These are phyloP conservation scores for Mycena galopus DNA, from an alignment of 768 basidiomycete species.

Conservation along the genomic window DNA sequence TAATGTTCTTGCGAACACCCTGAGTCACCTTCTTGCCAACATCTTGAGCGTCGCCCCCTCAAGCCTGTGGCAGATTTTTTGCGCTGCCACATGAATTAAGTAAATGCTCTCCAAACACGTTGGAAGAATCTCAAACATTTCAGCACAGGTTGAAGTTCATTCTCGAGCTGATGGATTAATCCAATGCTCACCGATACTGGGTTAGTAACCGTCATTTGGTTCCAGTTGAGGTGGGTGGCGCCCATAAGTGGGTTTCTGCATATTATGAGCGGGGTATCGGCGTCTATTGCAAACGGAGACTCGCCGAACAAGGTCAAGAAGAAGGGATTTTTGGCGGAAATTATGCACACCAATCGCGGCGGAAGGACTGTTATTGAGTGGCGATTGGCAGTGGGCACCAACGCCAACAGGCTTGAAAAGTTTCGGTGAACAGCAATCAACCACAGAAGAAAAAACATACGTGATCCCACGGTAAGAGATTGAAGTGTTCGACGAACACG, in stretches of 20 bases:
- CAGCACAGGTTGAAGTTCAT: constrained; percentile 39
- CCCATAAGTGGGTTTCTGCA: constrained; percentile 41
- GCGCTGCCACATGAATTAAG: constrained; percentile 29
- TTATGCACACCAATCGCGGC: constrained; percentile 50
- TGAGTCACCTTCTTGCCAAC: constrained; percentile 32
- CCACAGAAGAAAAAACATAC: too few relatives aligned
- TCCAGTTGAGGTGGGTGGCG: constrained; percentile 46
- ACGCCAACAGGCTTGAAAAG: background rate
- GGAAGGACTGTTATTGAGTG: constrained; percentile 45
- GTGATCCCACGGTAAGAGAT: too few relatives aligned
- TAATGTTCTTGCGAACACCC: background rate
- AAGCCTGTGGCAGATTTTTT: constrained; percentile 21
- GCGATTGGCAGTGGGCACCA: constrained; percentile 34
- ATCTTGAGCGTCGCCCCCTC: constrained; percentile 32
- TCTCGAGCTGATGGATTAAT: background rate
- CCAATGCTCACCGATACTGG: constrained; percentile 38
- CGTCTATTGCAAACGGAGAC: too few relatives aligned
- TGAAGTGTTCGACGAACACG: too few relatives aligned
- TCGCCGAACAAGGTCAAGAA: background rate
- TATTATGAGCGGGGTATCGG: too few relatives aligned
- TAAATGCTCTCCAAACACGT: constrained; percentile 42
- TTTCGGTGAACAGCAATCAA: background rate
- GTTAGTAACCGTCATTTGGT: constrained; percentile 49
- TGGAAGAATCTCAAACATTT: constrained; percentile 41
- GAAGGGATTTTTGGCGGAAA: constrained; percentile 45